phyloP scores from a whole-genome alignment of 306 rosid genomes.

The Abrus precatorius region DNA sequence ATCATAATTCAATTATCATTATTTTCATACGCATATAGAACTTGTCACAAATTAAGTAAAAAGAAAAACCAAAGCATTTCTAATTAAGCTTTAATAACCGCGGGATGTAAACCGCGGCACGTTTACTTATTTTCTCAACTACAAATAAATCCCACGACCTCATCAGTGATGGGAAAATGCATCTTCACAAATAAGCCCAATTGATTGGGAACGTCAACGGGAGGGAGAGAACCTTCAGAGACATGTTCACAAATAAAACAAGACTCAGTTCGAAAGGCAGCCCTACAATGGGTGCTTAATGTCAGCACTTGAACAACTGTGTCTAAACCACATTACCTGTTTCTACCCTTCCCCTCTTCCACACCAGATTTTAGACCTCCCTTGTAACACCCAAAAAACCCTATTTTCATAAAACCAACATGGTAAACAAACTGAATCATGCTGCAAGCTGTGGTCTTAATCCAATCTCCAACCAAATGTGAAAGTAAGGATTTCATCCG shows the following conservation, averaged over 20 bases:
- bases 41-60: no score
- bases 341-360: neutral
- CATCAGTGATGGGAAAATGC: no score
- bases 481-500: neutral
- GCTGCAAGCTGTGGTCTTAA: neutral
- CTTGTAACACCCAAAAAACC: neutral
- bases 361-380: neutral
- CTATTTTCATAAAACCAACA: neutral
- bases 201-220: neutral
- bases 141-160: no score
- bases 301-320: neutral
- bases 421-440: neutral
- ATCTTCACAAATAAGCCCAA: no score
- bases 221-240: neutral
- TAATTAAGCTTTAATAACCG: no score
- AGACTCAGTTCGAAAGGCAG: neutral
- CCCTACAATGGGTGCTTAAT: neutral
- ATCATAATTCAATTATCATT: no score
- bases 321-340: neutral
- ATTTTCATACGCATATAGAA: no score
- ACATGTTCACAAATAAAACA: neutral
- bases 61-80: no score
- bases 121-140: no score
- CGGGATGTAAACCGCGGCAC: no score
- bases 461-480: neutral